Evolutionary conservation across 208 protist species (phyloP).

Genomic region (Trypanosoma melophagium): DNA sequence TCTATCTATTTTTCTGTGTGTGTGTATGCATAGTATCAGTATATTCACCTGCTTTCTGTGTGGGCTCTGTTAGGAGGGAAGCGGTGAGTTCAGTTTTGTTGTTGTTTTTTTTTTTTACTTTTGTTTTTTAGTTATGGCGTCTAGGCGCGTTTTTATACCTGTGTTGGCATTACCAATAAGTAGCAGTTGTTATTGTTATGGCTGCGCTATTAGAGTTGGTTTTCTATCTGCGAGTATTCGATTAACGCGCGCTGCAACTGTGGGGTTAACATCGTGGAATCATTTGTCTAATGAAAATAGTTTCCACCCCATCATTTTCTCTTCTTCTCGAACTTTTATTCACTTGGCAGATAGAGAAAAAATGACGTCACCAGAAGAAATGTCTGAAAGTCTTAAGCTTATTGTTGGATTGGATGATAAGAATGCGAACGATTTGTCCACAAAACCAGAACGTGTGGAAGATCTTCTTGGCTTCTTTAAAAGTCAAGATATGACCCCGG

Average conservation of each 20-base stretch:
- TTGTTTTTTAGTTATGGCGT: slow-evolving; percentile 8
- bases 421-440: slow-evolving; percentile 83
- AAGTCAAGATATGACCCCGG: slow-evolving; percentile 39
- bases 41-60: background rate
- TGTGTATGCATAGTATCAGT: background rate
- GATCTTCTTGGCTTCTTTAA: slow-evolving; percentile 82
- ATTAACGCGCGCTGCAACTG: background rate
- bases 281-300: background rate
- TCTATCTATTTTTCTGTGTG: background rate
- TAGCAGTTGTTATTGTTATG: background rate
- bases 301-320: slow-evolving; percentile 3
- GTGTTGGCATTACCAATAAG: background rate
- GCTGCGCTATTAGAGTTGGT: background rate
- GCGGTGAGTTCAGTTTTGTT: background rate
- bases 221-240: background rate
- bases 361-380: slow-evolving; percentile 26
- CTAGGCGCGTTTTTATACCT: background rate
- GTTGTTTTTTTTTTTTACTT: background rate
- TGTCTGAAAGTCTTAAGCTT: slow-evolving; percentile 48
- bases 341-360: slow-evolving; percentile 19
- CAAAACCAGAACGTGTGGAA: slow-evolving; percentile 81
- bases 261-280: background rate
- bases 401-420: slow-evolving; percentile 90
- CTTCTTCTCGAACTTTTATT: slow-evolving; percentile 28
- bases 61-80: background rate